phyloP scores from a whole-genome alignment of 2,329 filamentous ascomycete species.

The Orbilia oligospora region DNA sequence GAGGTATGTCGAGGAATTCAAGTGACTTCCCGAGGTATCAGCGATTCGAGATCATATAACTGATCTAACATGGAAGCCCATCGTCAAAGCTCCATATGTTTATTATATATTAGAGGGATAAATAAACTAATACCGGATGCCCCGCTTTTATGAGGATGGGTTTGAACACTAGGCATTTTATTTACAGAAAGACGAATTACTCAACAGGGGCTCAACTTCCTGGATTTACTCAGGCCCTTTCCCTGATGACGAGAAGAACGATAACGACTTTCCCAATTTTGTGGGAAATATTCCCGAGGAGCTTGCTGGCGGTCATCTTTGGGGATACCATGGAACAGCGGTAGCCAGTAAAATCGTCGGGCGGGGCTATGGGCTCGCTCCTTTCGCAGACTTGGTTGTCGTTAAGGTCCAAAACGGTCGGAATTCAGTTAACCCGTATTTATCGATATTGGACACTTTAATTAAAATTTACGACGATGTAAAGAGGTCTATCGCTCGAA shows the following conservation, averaged over 20 bases:
- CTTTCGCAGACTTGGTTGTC: not conserved
- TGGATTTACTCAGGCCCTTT: slow-evolving; percentile 5
- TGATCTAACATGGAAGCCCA: not conserved
- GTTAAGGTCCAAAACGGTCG: slow-evolving; percentile 1
- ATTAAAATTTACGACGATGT: not conserved
- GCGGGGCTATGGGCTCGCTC: not conserved
- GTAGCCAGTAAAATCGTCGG: not conserved
- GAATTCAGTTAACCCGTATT: not conserved
- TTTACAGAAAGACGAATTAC: not conserved
- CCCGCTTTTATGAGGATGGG: too few relatives aligned
- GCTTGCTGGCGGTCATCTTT: not conserved
- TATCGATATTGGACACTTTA: not conserved
- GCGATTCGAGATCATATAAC: too few relatives aligned
- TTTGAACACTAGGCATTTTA: not conserved
- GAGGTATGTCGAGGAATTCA: not conserved
- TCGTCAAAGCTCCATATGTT: too few relatives aligned
- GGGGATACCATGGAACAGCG: slow-evolving; percentile 1
- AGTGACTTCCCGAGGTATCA: too few relatives aligned
- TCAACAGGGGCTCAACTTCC: not conserved
- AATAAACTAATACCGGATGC: too few relatives aligned
- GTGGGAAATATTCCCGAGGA: not conserved
- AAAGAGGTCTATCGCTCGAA: too few relatives aligned
- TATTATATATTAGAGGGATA: too few relatives aligned
- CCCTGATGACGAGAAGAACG: not conserved
- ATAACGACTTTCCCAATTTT: slow-evolving; percentile 2